Conservation (phyloP, 2,329 filamentous ascomycete species). For the Trichoderma semiorbis region DNA sequence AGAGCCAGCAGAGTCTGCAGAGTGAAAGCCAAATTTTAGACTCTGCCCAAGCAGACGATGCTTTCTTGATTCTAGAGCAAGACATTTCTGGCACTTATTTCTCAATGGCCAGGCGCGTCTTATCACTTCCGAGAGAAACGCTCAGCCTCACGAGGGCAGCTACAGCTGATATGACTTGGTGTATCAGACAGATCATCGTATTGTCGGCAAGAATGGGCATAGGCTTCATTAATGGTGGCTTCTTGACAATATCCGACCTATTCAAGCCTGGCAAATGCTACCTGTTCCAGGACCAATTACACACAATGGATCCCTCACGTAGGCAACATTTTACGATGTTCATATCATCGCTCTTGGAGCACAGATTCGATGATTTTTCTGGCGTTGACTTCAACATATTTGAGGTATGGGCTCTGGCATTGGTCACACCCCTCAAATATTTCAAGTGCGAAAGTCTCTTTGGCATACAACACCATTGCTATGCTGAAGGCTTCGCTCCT, state of each 20-base stretch:
- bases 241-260: conserved; percentile 43
- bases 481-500: conserved; percentile 43
- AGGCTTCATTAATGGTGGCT: conserved; percentile 43
- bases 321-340: conserved; percentile 51
- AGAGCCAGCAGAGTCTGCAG: conserved; percentile 36
- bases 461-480: conserved; percentile 43
- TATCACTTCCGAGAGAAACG: conserved; percentile 26
- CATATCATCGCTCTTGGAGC: conserved; percentile 46
- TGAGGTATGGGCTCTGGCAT: conserved; percentile 51
- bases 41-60: conserved; percentile 46
- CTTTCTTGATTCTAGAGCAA: conserved; percentile 44
- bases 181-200: conserved; percentile 43
- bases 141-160: conserved; percentile 18
- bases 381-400: conserved; percentile 44
- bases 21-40: conserved; percentile 38
- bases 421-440: conserved; percentile 48
- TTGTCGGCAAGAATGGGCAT: conserved; percentile 46
- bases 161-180: conserved; percentile 29
- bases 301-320: conserved; percentile 38
- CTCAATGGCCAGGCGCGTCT: conserved; percentile 42
- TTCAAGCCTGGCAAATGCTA: conserved; percentile 48
- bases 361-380: conserved; percentile 45
- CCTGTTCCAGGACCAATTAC: conserved; percentile 45
- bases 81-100: conserved; percentile 47
- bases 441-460: conserved; percentile 50